Evolutionary conservation across 169 alveolate species (phyloP).

Genomic region (Plasmodium inui): DNA sequence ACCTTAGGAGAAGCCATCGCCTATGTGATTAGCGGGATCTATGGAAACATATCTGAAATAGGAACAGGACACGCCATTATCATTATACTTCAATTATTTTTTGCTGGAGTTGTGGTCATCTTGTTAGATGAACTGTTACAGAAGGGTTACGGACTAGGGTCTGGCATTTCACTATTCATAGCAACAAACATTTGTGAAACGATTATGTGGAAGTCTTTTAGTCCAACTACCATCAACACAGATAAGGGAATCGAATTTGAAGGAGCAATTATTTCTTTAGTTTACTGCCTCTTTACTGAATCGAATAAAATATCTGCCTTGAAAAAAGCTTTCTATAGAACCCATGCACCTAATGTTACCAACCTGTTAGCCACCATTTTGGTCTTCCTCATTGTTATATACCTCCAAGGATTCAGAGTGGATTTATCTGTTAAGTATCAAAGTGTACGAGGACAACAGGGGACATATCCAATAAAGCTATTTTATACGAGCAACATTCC

Average conservation of each 20-base stretch:
- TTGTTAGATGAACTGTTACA: constrained; percentile 98
- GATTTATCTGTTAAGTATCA: constrained; percentile 96
- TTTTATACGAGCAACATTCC: constrained; percentile 99
- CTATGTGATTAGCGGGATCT: constrained; percentile 97
- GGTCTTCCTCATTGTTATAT: constrained; percentile 97
- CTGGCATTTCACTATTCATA: constrained; percentile 99
- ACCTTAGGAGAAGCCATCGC: constrained; percentile 99
- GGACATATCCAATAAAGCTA: constrained; percentile 99
- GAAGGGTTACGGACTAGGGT: constrained; percentile 99
- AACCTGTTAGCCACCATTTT: constrained; percentile 97
- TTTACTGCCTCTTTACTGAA: constrained; percentile 97
- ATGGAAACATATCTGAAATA: constrained; percentile 96
- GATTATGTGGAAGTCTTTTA: constrained; percentile 98
- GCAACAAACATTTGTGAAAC: constrained; percentile 99
- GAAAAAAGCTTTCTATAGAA: constrained; percentile 96
- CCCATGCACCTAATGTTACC: constrained; percentile 98
- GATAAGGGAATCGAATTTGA: constrained; percentile 98
- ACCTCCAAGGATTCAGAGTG: constrained; percentile 99
- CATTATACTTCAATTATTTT: constrained; percentile 96
- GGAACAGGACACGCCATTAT: constrained; percentile 98
- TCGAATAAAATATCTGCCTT: constrained; percentile 86
- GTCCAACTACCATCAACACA: constrained; percentile 99
- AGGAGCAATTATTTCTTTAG: constrained; percentile 98
- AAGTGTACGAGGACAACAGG: constrained; percentile 97
- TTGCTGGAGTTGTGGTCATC: constrained; percentile 99